Base-by-base conservation (phyloP, 345 rosid genomes). In the Mangifera indica region DNA sequence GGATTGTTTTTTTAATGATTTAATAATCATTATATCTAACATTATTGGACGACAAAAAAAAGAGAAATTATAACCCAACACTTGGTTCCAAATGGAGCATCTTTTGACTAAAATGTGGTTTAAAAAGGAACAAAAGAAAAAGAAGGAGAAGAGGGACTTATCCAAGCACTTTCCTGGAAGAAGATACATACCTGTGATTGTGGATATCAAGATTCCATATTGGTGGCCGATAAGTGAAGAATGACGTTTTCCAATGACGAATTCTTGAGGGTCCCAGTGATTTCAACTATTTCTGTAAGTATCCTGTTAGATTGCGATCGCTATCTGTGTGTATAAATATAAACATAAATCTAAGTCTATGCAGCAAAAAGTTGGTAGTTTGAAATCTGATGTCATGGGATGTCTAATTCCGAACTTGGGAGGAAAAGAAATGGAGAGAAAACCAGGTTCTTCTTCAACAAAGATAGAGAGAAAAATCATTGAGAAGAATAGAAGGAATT, bases 401-500 rank as follows among this genome's bases (percentile, higher is more conserved):
- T 46, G 21, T 58, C 24, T 25, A 7, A 14, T 18, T 4, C 37
- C 46, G 18, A 49, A 44, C 59, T 13, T 52, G 1, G 44, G 44
- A 69, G 57, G 51, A 6, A 37, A 21, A 60, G 37, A 13, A 40
- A 49, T 56, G 71, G 73, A 81, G 68, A 60, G 71, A 17, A 67
- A 40, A 61, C 59, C 42, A 25, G n/a, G 54, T 48, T 53, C 68
- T 52, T 49, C 74, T 58, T 65, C 78, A 22, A 74, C 58, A 14
- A 85, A 80, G 60, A 44, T 78, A 1, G 91, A 87, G 76, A 85
- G 89, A 53, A 87, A 87, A 48, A 44, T 82, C 45, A 29, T 77
- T 4, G 89, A 87, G 84, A 85, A 81, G 73, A 85, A 84, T 53
- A 63, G 89, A 65, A 79, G 91, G 74, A 81, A 81, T 76, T 80